Evolutionary conservation across 352 stramenopile species (phyloP), one percentile per base, ranked within the genome.

Genomic region (Globisporangium viniferum): DNA sequence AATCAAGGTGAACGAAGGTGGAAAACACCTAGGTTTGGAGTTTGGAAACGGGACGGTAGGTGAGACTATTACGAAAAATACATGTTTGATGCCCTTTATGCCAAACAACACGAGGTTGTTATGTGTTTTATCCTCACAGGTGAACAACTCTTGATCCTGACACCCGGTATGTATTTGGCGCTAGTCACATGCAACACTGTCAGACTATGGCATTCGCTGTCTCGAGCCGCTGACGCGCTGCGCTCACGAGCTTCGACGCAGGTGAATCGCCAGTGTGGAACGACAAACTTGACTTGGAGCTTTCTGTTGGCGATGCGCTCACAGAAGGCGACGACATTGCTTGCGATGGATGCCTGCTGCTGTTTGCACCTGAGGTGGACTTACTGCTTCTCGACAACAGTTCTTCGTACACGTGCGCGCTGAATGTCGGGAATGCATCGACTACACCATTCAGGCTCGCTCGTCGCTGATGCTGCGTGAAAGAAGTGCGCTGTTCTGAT

Each of bases 161-260:
- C 9, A 9, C 35, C 7, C 9, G 35, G 35, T 41, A 41, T 41
- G 35, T 41, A 9, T 41, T 12, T 41, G 35, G 35, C 9, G 9
- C 14, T 14, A 9, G 36, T 18, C 36, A 44, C 31, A 33, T 33
- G 31, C 31, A 33, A 33, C 31, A 33, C 31, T 33, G 31, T 33
- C 31, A 33, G 31, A 44, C 36, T 15, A 51, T 18, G 29, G 6
- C 27, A 27, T 44, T 24, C 31, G 54, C 8, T 24, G 44, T 74
- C 51, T 80, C 76, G 10, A 82, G 68, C 8, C 74, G 73, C 48
- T 77, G 75, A 57, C 76, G 70, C 35, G 76, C 76, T 56, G 69
- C 76, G 36, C 74, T 81, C n/a, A 83, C 74, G 4, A 81, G 66
- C 51, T 76, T 68, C 29, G 73, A 75, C 3, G 70, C 64, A 10